phyloP scores from a whole-genome alignment of 805 yeast species.

The Lachancea waltii region DNA sequence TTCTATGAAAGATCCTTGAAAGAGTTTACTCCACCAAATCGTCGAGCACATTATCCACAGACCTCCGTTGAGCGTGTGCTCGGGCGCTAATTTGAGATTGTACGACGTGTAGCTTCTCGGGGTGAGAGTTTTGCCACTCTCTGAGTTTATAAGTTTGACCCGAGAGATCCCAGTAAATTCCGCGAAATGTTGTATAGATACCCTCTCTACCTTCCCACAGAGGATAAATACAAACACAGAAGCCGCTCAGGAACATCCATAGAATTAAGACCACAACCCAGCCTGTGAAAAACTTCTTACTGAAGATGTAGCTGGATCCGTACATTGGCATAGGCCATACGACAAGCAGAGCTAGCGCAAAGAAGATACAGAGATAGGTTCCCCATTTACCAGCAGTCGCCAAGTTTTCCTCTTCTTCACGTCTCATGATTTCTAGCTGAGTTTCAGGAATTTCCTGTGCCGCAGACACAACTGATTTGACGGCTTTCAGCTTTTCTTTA shows the following conservation, averaged over 20 bases:
- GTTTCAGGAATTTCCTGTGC: constrained; percentile 25
- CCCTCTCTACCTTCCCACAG: constrained; percentile 67
- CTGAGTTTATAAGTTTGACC: constrained; percentile 70
- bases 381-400: constrained; percentile 56
- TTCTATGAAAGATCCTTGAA: too few species aligned
- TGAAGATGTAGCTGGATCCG: constrained; percentile 70
- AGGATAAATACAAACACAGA: constrained; percentile 62
- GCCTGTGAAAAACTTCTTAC: constrained; percentile 74
- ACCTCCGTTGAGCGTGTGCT: constrained; percentile 3
- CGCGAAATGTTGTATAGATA: constrained; percentile 58
- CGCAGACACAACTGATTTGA: constrained; percentile 30
- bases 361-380: constrained; percentile 48
- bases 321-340: constrained; percentile 96
- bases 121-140: constrained; percentile 70
- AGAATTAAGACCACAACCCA: constrained; percentile 80
- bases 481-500: constrained; percentile 23
- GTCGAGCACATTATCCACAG: constrained; percentile 3
- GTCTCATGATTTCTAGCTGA: constrained; percentile 23
- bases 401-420: constrained; percentile 48
- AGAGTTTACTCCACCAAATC: constrained; percentile 6
- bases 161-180: constrained; percentile 77
- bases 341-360: constrained; percentile 59
- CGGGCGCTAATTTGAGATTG: constrained; percentile 50
- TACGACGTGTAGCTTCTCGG: constrained; percentile 72
- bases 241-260: constrained; percentile 68